Percentiles rank a stretch among this genome's conserved stretches.
Evolutionary conservation across 2,329 filamentous ascomycete species (phyloP).

Genomic region (Parastagonospora nodorum): DNA sequence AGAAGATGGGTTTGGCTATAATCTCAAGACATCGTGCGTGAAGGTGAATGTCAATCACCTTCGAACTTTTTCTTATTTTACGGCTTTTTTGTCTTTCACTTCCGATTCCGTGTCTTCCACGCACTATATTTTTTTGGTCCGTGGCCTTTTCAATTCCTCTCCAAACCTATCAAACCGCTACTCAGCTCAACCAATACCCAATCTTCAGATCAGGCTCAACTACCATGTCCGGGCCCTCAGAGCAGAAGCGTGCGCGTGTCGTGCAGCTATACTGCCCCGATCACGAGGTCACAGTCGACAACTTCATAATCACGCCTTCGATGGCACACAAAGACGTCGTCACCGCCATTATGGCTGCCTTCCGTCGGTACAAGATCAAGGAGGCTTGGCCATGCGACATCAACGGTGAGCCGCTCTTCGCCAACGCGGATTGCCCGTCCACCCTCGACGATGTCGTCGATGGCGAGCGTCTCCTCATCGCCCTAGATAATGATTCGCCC

Average conservation of each 20-base stretch:
- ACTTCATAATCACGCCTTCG: neutral
- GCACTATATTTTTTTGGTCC: too few species aligned
- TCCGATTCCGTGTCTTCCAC: too few species aligned
- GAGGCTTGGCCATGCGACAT: neutral
- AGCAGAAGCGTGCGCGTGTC: neutral
- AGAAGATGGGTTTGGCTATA: too few species aligned
- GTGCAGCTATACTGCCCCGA: neutral
- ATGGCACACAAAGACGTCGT: neutral
- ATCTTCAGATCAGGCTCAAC: too few species aligned
- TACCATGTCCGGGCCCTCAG: too few species aligned
- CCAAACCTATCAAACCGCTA: too few species aligned
- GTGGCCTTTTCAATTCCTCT: too few species aligned
- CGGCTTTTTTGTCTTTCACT: too few species aligned
- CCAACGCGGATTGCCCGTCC: neutral
- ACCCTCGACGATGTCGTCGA: neutral
- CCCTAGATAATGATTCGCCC: neutral
- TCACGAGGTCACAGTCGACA: neutral
- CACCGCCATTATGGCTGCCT: neutral
- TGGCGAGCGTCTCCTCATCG: neutral
- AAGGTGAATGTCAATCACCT: too few species aligned
- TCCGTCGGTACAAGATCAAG: neutral
- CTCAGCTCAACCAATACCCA: too few species aligned
- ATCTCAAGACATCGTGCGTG: too few species aligned
- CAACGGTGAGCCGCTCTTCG: neutral
- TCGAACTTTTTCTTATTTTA: too few species aligned